Evolutionary conservation across 306 rosid genomes (phyloP).

Genomic region (Cucurbita pepo): DNA sequence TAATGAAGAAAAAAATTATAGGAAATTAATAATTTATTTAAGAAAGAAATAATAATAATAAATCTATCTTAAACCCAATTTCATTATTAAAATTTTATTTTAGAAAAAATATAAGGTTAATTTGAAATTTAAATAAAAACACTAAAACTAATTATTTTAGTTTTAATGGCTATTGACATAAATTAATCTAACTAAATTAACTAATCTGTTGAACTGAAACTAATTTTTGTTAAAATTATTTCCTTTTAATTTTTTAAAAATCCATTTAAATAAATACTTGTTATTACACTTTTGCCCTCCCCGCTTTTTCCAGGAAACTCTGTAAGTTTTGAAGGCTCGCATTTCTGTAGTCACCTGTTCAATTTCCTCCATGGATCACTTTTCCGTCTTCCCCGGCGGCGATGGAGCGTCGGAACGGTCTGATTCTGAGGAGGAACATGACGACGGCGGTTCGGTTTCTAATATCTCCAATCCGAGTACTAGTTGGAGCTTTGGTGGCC

Average conservation of each 20-base stretch:
- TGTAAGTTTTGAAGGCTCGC: not conserved
- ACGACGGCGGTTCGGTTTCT: not conserved
- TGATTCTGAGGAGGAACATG: not conserved
- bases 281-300: not conserved
- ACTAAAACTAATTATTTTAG: no score
- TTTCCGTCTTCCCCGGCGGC: slow-evolving; percentile 62
- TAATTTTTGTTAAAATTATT: not conserved
- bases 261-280: not conserved
- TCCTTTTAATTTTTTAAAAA: not conserved
- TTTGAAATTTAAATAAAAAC: no score
- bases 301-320: not conserved
- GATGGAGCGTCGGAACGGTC: not conserved
- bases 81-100: no score
- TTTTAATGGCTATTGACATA: no score
- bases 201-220: not conserved
- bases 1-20: no score
- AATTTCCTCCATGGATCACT: slow-evolving; percentile 23
- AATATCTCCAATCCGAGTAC: not conserved
- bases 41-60: no score
- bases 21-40: no score
- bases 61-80: no score
- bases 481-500: slow-evolving; percentile 73
- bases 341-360: not conserved
- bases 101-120: no score
- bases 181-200: no score